Evolutionary conservation across 2,329 filamentous ascomycete genomes (phyloP), one percentile per base, ranked within the genome.

Genomic region (Huntiella moniliformis): DNA sequence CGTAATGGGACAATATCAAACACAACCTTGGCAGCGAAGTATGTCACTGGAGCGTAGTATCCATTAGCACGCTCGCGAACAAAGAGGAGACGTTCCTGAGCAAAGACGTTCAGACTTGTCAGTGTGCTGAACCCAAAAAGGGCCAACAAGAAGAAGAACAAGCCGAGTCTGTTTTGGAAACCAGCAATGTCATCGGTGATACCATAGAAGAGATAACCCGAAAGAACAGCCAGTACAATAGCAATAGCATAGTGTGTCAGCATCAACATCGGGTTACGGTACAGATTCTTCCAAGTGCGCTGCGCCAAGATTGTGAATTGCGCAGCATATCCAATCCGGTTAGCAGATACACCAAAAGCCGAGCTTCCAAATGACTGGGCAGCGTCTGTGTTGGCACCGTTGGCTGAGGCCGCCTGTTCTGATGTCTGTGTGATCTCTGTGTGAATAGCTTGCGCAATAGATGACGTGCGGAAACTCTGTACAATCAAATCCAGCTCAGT

Each of bases 201-300:
- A 2, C 88, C 91, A 55, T 96, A 98, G 66, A 96, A 98, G 10
- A 98, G 71, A 61, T 83, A 96, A 3, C 91, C 91, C 2, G 88
- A 87, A 48, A 98, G 81, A 4, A 96, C 88, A 1, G 87, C 91
- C 4, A 98, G 73, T 0, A 96, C 65, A 50, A 98, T 96, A 5
- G 91, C 86, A 53, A 95, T 96, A 34, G 91, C 91, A 58, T 96
- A 98, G 63, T 98, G 91, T 0, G 87, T 95, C 48, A 98, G 73
- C 91, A 98, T 98, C 50, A 98, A 67, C 74, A 96, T 87, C 1
- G 91, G 91, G 60, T 98, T 95, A 48, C 91, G 79, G 66, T 98
- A 96, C 5, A 98, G 70, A 57, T 98, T 98, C 57, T 82, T 86
- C 88, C 88, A 98, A 0, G 91, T 98, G 39, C 91, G 77, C 55